Evolutionary conservation across 495 filamentous ascomycete genomes (phyloP), one percentile per base, ranked within the genome.

Genomic region (Penicillium simplicissimum): DNA sequence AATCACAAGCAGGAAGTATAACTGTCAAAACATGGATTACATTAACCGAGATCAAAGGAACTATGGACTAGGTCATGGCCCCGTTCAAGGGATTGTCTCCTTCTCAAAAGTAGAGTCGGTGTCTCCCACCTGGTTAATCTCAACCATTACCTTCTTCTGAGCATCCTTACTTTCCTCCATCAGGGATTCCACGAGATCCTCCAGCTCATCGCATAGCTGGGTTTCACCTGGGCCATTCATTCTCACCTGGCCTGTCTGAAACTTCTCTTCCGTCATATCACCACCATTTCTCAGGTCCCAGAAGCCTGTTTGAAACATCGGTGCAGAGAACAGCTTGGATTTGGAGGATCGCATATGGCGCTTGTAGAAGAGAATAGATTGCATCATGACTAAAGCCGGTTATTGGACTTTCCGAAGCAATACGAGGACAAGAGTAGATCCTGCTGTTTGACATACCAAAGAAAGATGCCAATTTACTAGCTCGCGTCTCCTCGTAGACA

Each of bases 231-330:
- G 19, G 1, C 21, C 36, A 1, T 55, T 6, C 13, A 37, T 25
- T 40, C 52, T 23, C 36, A 55, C 52, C 23, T 55, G 52, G 13
- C 52, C 52, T 21, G 52, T 9, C 14, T n/a, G 11, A 21, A 42
- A 55, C 4, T 55, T 55, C 10, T 55, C 36, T 15, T 19, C 35
- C 36, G 34, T 23, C 3, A 14, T 40, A 23, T 19, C 21, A n/a
- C 52, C 52, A 2, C 52, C 36, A 31, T 55, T 31, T 31, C 52
- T 55, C 4, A 55, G 36, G 15, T 55, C 52, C 52, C 52, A 55
- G 3, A 55, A 55, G 2, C 52, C 52, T 15, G 52, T 40, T 19
- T 55, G 52, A 4, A 55, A 38, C 14, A 40, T 7, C 6, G 52
- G 52, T 13, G 36, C 17, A 31, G 3, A 8, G 8, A 37, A 55